Evolutionary conservation across 768 basidiomycete species (phyloP), one percentile per base, ranked within the genome.

Genomic region (Hydnomerulius pinastri): DNA sequence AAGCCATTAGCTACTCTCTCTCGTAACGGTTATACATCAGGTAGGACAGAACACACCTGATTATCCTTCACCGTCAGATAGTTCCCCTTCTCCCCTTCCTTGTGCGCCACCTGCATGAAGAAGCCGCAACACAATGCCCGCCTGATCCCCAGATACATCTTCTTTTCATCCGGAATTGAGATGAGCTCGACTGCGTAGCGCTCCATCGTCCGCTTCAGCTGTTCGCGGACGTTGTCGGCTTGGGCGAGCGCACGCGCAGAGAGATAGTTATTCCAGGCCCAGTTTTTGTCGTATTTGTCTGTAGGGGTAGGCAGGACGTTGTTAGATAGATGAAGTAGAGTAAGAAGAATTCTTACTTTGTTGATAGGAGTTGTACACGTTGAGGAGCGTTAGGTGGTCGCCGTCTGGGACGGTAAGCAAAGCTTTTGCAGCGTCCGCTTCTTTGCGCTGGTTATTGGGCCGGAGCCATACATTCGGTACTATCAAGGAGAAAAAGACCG

Each of bases 21-120:
- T n/a, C n/a, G n/a, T n/a, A n/a, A n/a, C n/a, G n/a, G n/a, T n/a
- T n/a, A n/a, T n/a, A n/a, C n/a, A n/a, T n/a, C n/a, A n/a, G n/a
- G 45, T 13, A 25, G 6, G n/a, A 17, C 12, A 9, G 28, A 17
- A 63, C 79, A n/a, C 55, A 83, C 90, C 75, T 97, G 95, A 58
- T 95, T 90, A 67, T 99, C 96, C 72, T 98, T 98, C 51, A 97
- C 85, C 0, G 95, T 99, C 54, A 87, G 54, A 64, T 99, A 98
- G 47, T 78, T 80, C 2, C 86, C 82, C 69, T 92, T 94, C 65
- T 92, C 91, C 3, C 92, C 91, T 64, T 95, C 93, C 67, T 91
- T 90, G 69, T 97, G 93, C 6, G 95, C 97, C 11, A 92, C 83
- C 65, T 98, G 96, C 96, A 97, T 98, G 73, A 98, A 99, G 78